Evolutionary conservation across 1,139 yeast genomes (phyloP), one percentile per base, ranked within the genome.

Genomic region (Dujonia santamariae): DNA sequence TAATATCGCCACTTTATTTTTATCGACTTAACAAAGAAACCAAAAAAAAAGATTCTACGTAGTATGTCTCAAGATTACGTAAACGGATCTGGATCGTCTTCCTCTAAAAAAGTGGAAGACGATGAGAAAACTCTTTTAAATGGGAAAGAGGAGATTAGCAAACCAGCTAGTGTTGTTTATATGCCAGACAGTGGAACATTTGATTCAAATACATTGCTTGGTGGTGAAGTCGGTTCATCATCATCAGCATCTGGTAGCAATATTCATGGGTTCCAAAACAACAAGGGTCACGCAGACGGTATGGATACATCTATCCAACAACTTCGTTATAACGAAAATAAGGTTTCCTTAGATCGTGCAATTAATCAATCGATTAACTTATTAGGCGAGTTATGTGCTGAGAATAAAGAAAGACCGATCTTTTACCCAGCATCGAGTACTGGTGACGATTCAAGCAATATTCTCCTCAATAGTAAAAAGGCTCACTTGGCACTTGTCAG

Each of bases 291-390:
- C 13, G 26, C 30, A 7, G 11, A 7, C 7, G 35, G 30, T 8
- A 23, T 33, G 28, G 36, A 33, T 20, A 9, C 36, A 8, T 33
- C 36, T n/a, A 23, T 33, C 12, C 36, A 21, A 20, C 34, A 85
- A 48, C 55, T 79, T 19, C 82, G 77, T 39, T 86, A 83, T 55
- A 84, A 84, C 50, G 78, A 80, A 42, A 79, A 79, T 58, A 72
- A 80, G 37, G 60, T 76, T 3, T 69, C 81, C 0, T 62, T 86
- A 38, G 85, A 80, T 38, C 60, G 83, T 35, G 68, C 82, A 13
- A 82, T 86, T 39, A 66, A 75, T 39, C 67, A 75, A 24, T 77
- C 84, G 1, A 59, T 71, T 19, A 72, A 69, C 23, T 56, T 83
- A 38, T 57, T 85, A 34, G 56, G 61, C 20, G 81, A 80, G 21